phyloP scores from a whole-genome alignment of 1,284 basidiomycete species.

The Hemileia vastatrix region DNA sequence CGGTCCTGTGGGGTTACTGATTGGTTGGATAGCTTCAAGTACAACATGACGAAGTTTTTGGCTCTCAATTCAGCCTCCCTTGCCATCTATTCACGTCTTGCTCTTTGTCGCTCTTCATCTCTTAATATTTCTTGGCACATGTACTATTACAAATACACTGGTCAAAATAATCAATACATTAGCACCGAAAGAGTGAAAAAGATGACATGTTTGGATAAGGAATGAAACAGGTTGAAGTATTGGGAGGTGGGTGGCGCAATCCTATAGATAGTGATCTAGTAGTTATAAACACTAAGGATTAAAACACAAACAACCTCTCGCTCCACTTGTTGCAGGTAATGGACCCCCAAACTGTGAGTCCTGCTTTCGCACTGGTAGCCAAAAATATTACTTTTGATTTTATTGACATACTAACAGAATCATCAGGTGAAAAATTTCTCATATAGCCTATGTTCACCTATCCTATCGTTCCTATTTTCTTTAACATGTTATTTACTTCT shows the following conservation, averaged over 20 bases:
- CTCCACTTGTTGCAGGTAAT: slow-evolving; percentile 74
- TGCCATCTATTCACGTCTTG: slow-evolving; percentile 62
- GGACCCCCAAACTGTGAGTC: slow-evolving; percentile 84
- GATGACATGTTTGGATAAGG: background rate
- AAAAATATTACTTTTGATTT: too few relatives aligned
- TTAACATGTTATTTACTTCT: too few relatives aligned
- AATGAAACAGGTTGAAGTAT: background rate
- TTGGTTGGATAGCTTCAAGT: background rate
- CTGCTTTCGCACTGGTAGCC: too few relatives aligned
- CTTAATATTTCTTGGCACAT: slow-evolving; percentile 83
- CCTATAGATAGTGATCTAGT: slow-evolving; percentile 11
- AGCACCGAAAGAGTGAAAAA: background rate
- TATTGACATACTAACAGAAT: too few relatives aligned
- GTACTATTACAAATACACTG: too few relatives aligned
- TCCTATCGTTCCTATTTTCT: too few relatives aligned
- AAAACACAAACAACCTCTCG: slow-evolving; percentile 69
- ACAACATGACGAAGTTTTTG: too few relatives aligned
- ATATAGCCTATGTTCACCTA: too few relatives aligned
- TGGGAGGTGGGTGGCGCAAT: background rate
- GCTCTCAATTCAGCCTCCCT: slow-evolving; percentile 54
- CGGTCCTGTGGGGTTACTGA: background rate
- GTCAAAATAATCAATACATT: background rate
- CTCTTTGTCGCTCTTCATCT: slow-evolving; percentile 67
- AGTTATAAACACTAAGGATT: too few relatives aligned
- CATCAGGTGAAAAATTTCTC: too few relatives aligned